These are phyloP conservation scores for Sanghuangporus baumii DNA, from an alignment of 1,284 basidiomycete species.

Conservation along the genomic window DNA sequence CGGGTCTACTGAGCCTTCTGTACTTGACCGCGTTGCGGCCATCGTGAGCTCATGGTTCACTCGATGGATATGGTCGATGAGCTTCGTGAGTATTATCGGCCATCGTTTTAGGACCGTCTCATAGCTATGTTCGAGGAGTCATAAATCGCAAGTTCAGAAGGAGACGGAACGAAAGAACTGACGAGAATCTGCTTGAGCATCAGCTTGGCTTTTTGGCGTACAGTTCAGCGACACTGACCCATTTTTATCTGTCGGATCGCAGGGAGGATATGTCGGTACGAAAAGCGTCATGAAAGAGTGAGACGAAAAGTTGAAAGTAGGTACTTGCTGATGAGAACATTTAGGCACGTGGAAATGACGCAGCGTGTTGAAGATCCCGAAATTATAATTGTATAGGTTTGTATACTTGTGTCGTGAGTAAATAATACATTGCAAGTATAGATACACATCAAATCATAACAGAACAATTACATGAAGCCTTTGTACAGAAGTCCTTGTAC, in stretches of 20 bases:
- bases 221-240: constrained; percentile 35
- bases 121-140: constrained; percentile 46
- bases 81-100: constrained; percentile 84
- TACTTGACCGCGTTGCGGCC: constrained; percentile 16
- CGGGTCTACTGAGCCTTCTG: constrained; percentile 6
- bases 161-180: constrained; percentile 24
- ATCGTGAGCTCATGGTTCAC: constrained; percentile 47
- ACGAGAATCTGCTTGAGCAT: constrained; percentile 47
- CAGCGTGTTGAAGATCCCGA: background rate
- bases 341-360: background rate
- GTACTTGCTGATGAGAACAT: background rate
- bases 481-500: too few relatives aligned
- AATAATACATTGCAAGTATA: background rate
- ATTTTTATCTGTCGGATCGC: constrained; percentile 59
- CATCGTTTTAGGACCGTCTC: constrained; percentile 65
- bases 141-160: background rate
- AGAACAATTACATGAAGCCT: background rate
- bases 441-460: background rate
- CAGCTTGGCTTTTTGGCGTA: background rate
- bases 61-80: constrained; percentile 69
- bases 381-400: too few relatives aligned
- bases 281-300: constrained; percentile 27
- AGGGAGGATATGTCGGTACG: constrained; percentile 49
- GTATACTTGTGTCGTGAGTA: too few relatives aligned
- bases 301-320: background rate